Conservation (phyloP, 345 rosid species). For the Ceriops zippeliana region DNA sequence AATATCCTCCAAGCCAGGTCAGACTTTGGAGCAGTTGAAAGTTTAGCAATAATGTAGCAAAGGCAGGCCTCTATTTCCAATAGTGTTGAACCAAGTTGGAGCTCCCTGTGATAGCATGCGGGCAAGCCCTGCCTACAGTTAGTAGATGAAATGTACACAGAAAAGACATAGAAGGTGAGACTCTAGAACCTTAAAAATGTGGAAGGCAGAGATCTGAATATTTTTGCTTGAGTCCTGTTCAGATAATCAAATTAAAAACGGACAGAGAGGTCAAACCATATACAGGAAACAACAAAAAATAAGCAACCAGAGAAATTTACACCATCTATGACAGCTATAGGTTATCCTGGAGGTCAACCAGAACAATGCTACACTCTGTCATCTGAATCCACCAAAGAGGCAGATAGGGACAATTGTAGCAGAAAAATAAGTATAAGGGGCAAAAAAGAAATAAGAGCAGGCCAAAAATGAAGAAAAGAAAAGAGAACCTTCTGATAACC, state of each 20-base stretch:
- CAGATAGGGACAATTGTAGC: neutral
- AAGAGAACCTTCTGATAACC: neutral
- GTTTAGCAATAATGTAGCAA: neutral
- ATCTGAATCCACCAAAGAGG: neutral
- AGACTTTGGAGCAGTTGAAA: neutral
- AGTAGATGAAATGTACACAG: neutral
- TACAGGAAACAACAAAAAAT: neutral
- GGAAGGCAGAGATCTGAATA: conserved; percentile 86
- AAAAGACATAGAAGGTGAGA: conserved; percentile 1
- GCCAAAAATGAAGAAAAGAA: neutral
- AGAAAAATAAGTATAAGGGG: neutral
- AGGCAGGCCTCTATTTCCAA: neutral
- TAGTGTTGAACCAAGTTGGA: neutral
- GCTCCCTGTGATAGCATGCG: neutral
- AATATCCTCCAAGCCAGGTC: neutral
- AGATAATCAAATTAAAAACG: conserved; percentile 10
- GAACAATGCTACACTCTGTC: neutral
- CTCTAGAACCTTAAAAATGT: conserved; percentile 77
- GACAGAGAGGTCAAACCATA: conserved; percentile 9
- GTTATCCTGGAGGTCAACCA: neutral
- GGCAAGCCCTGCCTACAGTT: conserved; percentile 1
- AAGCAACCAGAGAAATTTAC: no score
- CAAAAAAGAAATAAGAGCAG: neutral
- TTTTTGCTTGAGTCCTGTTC: conserved; percentile 92
- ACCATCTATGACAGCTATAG: no score